Evolutionary conservation across 371 early-diverging fungal genomes (phyloP), one percentile per base, ranked within the genome.

Genomic region (Phascolomyces articulosus): DNA sequence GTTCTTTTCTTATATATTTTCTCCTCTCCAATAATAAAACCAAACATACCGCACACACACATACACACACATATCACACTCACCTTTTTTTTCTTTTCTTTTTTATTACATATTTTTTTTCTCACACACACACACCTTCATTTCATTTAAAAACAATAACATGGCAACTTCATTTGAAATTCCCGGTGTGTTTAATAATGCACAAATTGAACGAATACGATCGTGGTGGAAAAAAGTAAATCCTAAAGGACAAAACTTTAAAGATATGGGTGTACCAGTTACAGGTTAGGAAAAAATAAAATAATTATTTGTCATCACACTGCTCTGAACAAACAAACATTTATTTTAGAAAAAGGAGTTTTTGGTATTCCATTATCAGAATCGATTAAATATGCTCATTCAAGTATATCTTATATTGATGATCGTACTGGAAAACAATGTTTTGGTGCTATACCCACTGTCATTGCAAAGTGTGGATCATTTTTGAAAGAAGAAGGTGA

Each of bases 381-480:
- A 40, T 75, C 75, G 7, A 66, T 75, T 24, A 44, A 62, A 24
- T 75, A 75, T 59, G 75, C 75, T 13, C 53, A 63, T 18, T 63
- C 69, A 3, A 67, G 55, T 28, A 75, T 75, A 15, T 68, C 68
- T 10, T 75, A 75, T 34, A 49, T 71, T 15, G 75, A 75, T 34
- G 71, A 68, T 49, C 58, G 63, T 26, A 65, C 61, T 4, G 63
- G 68, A 9, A 56, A 65, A 53, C 60, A 71, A n/a, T 63, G 65
- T 20, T 69, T 62, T 48, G 84, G 84, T 11, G 71, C 65, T 27
- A 79, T 83, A 26, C 84, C 84, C 21, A 80, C 75, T n/a, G 77
- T 83, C 24, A 73, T 83, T 40, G 75, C 79, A 48, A 83, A 80
- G 58, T 83, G 84, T 56, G 84, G 84, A 55, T 79, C 75, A 44